Base-by-base conservation (phyloP, 768 basidiomycete species). In the Tricholomella constricta region DNA sequence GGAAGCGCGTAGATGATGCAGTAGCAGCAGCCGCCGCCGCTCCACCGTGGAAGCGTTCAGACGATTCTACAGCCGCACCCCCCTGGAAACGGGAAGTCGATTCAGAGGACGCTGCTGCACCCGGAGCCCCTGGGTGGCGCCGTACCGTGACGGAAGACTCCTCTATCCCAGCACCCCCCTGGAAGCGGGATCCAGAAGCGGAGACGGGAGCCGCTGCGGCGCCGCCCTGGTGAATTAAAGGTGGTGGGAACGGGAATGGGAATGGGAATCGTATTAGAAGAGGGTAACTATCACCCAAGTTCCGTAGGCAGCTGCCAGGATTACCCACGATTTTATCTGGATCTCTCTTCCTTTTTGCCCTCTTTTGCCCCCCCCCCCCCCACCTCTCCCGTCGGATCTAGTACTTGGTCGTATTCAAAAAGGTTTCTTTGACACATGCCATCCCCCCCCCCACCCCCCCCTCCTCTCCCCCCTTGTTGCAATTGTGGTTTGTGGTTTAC, bases 291-390 rank as follows among this genome's bases (percentile, higher is more conserved):
- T n/a, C n/a, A n/a, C n/a, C n/a, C n/a, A n/a, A n/a, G 34, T 45
- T 38, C 47, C 42, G 49, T 48, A 44, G 19, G 37, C n/a, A 54
- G 47, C 32, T 22, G 32, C n/a, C 31, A 48, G 19, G 20, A 37
- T 44, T 32, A 54, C 46, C n/a, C 20, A 48, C 46, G 52, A 40
- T 48, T 38, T n/a, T n/a, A n/a, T n/a, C n/a, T n/a, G n/a, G n/a
- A n/a, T n/a, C n/a, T 27, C 46, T 23, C 15, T 35, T 43, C 32
- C 29, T 35, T 54, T 47, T n/a, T n/a, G n/a, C n/a, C n/a, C n/a
- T n/a, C n/a, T n/a, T n/a, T n/a, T n/a, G n/a, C n/a, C n/a, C n/a
- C n/a, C n/a, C n/a, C n/a, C n/a, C n/a, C n/a, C n/a, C n/a, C n/a
- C n/a, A n/a, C n/a, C n/a, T n/a, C n/a, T 19, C 37, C 27, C n/a